Conservation (phyloP, 805 yeast species). For the Candida nitratophila region DNA sequence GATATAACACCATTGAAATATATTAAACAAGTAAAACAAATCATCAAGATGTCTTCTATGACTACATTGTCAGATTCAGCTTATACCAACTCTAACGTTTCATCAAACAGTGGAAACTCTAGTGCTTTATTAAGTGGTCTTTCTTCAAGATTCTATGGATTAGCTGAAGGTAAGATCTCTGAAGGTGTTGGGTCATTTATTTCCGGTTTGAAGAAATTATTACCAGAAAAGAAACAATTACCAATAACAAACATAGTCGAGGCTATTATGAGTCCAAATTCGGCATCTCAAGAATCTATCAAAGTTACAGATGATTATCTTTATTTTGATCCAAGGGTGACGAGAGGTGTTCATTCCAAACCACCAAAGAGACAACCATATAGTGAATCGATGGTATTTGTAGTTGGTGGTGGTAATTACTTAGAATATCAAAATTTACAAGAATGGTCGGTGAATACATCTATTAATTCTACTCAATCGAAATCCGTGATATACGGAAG, state of each 20-base stretch:
- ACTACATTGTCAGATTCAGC: slow-evolving; percentile 30
- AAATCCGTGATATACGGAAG: slow-evolving; percentile 80
- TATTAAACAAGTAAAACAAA: slow-evolving; percentile 75
- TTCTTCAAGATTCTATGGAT: slow-evolving; percentile 70
- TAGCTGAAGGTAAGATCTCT: slow-evolving; percentile 72
- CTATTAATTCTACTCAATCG: slow-evolving; percentile 11
- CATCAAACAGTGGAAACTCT: slow-evolving; percentile 28
- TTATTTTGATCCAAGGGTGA: slow-evolving; percentile 79
- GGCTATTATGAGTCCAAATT: slow-evolving; percentile 78
- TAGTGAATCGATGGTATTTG: slow-evolving; percentile 79
- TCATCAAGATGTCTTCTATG: slow-evolving; percentile 43
- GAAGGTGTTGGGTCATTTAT: slow-evolving; percentile 89
- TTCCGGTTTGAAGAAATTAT: slow-evolving; percentile 75
- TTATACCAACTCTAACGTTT: slow-evolving; percentile 25
- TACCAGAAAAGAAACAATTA: slow-evolving; percentile 82
- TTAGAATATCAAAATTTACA: slow-evolving; percentile 90
- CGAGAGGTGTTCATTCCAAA: slow-evolving; percentile 83
- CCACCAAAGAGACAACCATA: slow-evolving; percentile 82
- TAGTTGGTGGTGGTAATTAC: slow-evolving; percentile 96
- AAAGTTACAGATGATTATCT: slow-evolving; percentile 82
- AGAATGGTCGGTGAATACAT: slow-evolving; percentile 55
- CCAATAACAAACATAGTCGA: slow-evolving; percentile 90
- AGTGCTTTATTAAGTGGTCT: slow-evolving; percentile 61
- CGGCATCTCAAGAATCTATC: slow-evolving; percentile 54
- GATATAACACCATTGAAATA: slow-evolving; percentile 64